Evolutionary conservation across 768 basidiomycete genomes (phyloP), one percentile per base, ranked within the genome.

Genomic region (Collybia nuda): DNA sequence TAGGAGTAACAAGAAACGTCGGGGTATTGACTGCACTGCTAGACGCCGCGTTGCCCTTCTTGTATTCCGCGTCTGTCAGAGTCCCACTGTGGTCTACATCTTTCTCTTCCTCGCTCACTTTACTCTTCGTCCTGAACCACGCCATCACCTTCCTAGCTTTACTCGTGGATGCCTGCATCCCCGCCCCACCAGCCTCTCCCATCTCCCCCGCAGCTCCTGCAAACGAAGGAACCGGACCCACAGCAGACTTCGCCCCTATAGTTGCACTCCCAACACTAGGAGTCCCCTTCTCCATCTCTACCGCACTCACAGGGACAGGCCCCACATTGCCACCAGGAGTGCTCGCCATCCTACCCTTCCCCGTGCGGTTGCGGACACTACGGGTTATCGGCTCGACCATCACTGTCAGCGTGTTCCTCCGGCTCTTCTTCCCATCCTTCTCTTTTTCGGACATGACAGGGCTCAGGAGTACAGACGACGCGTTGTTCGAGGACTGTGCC

Each of bases 61-160:
- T 61, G 47, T 69, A 69, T 47, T 63, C 63, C 19, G 52, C 47
- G 43, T 67, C 65, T 2, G 67, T 64, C 9, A 68, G 62, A 9
- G 68, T 71, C 12, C 47, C 40, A 29, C 54, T 53, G 47, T 56
- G 55, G 45, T 52, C 54, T 29, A 48, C 52, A 0, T 53, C 55
- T 14, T 62, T 59, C 21, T 61, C 61, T 15, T 57, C 61, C 21
- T 76, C 75, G 18, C 71, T 57, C 14, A 68, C 73, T 58, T 82
- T 86, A 61, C 84, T 86, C 69, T 79, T 81, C 48, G 79, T 80
- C 67, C 89, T 78, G 81, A 99, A 98, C 97, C 97, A 99, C 57
- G 94, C 87, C 96, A 98, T 98, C 47, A 99, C 97, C 63, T 88
- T 93, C 67, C 85, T 85, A 3, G 96, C 94, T 67, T 94, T 90